Percentiles rank a stretch among this genome's conserved stretches.
phyloP scores from a whole-genome alignment of 2,329 filamentous ascomycete species.

The Microcyclospora tardicrescens region DNA sequence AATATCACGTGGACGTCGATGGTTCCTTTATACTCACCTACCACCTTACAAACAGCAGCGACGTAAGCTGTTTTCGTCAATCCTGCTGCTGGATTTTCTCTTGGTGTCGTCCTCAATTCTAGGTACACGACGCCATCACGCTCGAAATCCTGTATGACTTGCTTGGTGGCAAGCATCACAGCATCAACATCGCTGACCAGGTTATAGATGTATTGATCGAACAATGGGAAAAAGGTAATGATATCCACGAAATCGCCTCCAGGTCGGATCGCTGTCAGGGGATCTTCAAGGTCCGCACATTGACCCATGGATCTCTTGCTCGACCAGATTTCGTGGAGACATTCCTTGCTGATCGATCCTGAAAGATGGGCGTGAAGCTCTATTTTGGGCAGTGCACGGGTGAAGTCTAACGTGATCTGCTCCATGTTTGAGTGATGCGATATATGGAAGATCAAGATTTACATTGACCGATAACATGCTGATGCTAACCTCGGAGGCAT shows the following conservation, averaged over 20 bases:
- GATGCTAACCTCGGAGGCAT: too few relatives aligned
- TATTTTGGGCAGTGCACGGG: conserved; percentile 29
- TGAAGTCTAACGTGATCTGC: conserved; percentile 12
- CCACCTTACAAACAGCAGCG: conserved; percentile 49
- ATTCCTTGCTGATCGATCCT: conserved; percentile 60
- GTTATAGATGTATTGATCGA: conserved; percentile 66
- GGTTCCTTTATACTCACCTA: conserved; percentile 38
- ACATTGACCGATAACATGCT: too few relatives aligned
- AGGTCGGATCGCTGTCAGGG: conserved; percentile 52
- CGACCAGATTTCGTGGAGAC: conserved; percentile 62
- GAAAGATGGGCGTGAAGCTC: conserved; percentile 69
- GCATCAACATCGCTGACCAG: conserved; percentile 48
- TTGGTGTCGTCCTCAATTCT: conserved; percentile 69
- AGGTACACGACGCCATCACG: conserved; percentile 62
- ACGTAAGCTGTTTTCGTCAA: conserved; percentile 55
- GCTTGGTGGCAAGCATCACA: conserved; percentile 47
- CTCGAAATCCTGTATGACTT: conserved; percentile 54
- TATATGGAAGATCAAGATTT: too few relatives aligned
- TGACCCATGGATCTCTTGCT: conserved; percentile 41
- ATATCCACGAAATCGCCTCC: conserved; percentile 31
- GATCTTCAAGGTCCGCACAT: conserved; percentile 50
- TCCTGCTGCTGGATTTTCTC: conserved; percentile 41
- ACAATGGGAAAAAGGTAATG: conserved; percentile 61
- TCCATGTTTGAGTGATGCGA: too few relatives aligned
- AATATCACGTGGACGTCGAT: conserved; percentile 58